Conservation (phyloP, 371 early-diverging fungal genomes). For the Mucor plumbeus region DNA sequence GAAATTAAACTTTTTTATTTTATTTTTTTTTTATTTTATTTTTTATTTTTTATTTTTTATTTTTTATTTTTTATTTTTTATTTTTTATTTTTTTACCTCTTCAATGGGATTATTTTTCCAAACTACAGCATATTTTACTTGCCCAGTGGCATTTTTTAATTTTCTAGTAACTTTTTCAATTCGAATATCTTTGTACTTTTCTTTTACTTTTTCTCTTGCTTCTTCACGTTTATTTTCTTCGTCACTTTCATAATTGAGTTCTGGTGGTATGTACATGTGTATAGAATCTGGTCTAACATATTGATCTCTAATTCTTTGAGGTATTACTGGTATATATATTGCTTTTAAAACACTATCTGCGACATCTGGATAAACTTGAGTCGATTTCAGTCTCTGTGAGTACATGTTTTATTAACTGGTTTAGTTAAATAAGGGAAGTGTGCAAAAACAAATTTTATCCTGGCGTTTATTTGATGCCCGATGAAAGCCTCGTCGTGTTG, state of each 20-base stretch:
- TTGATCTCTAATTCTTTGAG: slow-evolving; percentile 2
- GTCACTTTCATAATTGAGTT: slow-evolving; percentile 18
- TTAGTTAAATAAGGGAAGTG: not conserved
- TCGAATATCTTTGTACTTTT: slow-evolving; percentile 13
- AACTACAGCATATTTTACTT: slow-evolving; percentile 18
- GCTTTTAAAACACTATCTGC: slow-evolving; percentile 16
- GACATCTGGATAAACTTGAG: slow-evolving; percentile 30
- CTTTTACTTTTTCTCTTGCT: not conserved
- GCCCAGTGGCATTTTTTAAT: slow-evolving; percentile 13
- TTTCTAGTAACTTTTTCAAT: slow-evolving; percentile 17
- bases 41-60: no score
- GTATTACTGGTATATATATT: slow-evolving; percentile 14
- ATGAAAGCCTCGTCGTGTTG: not conserved
- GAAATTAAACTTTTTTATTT: not conserved
- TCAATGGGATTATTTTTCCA: not conserved
- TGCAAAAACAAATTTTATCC: not conserved
- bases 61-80: no score
- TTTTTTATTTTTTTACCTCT: slow-evolving; percentile 17
- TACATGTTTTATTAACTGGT: not conserved
- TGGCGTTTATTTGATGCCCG: not conserved
- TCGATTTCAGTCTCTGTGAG: slow-evolving; percentile 11
- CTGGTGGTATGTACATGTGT: slow-evolving; percentile 21
- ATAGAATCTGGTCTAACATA: slow-evolving; percentile 26
- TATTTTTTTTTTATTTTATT: no score
- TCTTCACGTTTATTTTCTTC: slow-evolving; percentile 13